A percentile compares a stretch with the other conserved stretches of the same genome.
phyloP scores from a whole-genome alignment of 1,284 basidiomycete genomes.

The Volvariella volvacea region DNA sequence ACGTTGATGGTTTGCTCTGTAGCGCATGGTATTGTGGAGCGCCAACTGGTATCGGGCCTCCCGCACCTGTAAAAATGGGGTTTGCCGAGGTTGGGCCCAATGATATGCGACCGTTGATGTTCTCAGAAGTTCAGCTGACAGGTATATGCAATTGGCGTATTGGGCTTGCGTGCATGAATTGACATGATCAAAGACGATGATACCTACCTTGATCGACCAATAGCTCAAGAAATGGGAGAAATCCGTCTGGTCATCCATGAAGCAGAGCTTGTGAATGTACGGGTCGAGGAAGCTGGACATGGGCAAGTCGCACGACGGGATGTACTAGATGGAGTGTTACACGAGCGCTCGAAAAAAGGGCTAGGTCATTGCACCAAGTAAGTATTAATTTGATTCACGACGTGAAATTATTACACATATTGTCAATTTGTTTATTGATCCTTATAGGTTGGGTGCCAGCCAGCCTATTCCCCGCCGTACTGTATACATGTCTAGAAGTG shows the following conservation, averaged over 20 bases:
- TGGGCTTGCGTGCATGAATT: not conserved
- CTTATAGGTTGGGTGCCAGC: too few relatives aligned
- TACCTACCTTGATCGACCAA: not conserved
- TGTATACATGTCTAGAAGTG: not conserved
- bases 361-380: constrained; percentile 13
- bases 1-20: constrained; percentile 9
- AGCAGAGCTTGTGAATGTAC: not conserved
- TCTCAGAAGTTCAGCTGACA: constrained; percentile 7
- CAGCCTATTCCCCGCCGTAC: not conserved
- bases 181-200: constrained; percentile 12
- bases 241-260: not conserved
- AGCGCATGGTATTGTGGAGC: too few relatives aligned
- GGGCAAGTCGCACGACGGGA: not conserved
- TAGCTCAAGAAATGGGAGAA: not conserved
- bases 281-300: not conserved
- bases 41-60: too few relatives aligned
- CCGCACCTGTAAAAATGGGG: too few relatives aligned
- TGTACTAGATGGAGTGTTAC: constrained; percentile 3
- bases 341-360: constrained; percentile 13
- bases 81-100: not conserved
- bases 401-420: too few relatives aligned
- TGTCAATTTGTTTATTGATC: too few relatives aligned
- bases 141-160: constrained; percentile 1
- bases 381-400: not conserved
- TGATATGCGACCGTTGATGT: constrained; percentile 5